Conservation (phyloP, 148 eudicot genomes). For the Diospyros kaki region DNA sequence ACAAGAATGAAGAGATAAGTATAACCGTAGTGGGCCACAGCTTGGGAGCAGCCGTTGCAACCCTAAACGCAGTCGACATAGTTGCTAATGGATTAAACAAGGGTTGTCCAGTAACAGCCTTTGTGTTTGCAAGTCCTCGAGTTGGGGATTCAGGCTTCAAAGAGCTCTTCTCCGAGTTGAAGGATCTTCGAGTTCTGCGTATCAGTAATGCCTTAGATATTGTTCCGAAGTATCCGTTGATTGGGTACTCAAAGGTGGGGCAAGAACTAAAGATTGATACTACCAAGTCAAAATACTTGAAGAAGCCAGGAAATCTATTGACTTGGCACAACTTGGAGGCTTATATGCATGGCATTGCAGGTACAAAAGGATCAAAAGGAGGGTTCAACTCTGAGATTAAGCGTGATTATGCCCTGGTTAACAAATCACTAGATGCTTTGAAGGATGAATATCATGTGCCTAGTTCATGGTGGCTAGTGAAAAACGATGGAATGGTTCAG, state of each 20-base stretch:
- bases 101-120: conserved; percentile 40
- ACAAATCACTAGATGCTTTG: conserved; percentile 37
- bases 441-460: conserved; percentile 56
- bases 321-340: conserved; percentile 63
- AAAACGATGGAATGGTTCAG: conserved; percentile 65
- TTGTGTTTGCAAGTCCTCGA: conserved; percentile 47
- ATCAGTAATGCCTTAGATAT: conserved; percentile 36
- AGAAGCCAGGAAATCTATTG: conserved; percentile 28
- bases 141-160: conserved; percentile 50
- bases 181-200: conserved; percentile 28
- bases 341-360: conserved; percentile 68
- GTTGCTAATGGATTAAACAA: conserved; percentile 38
- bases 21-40: conserved; percentile 58
- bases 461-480: conserved; percentile 43
- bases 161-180: conserved; percentile 10
- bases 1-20: conserved; percentile 49
- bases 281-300: conserved; percentile 39
- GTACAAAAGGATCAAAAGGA: conserved; percentile 22
- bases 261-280: conserved; percentile 43
- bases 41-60: conserved; percentile 47
- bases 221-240: conserved; percentile 41
- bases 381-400: conserved; percentile 47
- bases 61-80: conserved; percentile 51
- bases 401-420: conserved; percentile 48
- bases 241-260: conserved; percentile 49